Base-by-base conservation (phyloP, 2,329 filamentous ascomycete species). In the Byssothecium circinans region DNA sequence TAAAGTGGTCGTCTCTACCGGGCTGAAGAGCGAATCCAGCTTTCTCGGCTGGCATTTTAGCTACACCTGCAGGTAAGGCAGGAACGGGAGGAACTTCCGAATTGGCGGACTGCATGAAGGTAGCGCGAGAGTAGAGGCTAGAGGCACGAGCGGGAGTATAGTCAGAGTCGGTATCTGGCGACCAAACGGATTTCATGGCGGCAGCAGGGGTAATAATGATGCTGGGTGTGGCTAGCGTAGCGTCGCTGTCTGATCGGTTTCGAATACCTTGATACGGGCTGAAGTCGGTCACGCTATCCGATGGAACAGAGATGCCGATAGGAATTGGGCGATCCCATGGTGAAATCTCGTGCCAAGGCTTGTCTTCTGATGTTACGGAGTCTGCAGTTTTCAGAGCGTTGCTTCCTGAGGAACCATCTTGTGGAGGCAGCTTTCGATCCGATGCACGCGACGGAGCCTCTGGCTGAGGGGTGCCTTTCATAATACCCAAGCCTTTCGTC, bases 271-370 rank as follows among this genome's bases (percentile, higher is more conserved):
- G 60, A 40, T 69, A 65, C 8, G 62, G 58, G 42, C 63, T 64
- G 44, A 70, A 68, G 30, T 71, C 68, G 22, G 75, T 59, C 70
- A 80, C 33, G 67, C 72, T 57, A 37, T 80, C 78, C 12, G 82
- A 79, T 2, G 86, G 81, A 37, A 89, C 74, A 12, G 81, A 79
- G 41, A 90, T 83, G 11, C 86, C 86, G 54, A 89, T 90, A 34
- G 87, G 79, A 49, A 90, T 90, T 1, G 84, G 84, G n/a, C 83
- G 78, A 58, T 87, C 83, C 48, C 80, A 81, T 0, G 87, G 86
- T 12, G 86, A 88, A 3, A 88, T 75, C 51, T 83, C 82, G 27
- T 66, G 61, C 64, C 54, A 72, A 22, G 53, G 62, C 50, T 60
- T 68, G 41, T 53, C 60, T 33, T 58, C 58, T 38, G 67, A 55